Evolutionary conservation across 345 rosid genomes (phyloP).

Genomic region (Aegle marmelos): DNA sequence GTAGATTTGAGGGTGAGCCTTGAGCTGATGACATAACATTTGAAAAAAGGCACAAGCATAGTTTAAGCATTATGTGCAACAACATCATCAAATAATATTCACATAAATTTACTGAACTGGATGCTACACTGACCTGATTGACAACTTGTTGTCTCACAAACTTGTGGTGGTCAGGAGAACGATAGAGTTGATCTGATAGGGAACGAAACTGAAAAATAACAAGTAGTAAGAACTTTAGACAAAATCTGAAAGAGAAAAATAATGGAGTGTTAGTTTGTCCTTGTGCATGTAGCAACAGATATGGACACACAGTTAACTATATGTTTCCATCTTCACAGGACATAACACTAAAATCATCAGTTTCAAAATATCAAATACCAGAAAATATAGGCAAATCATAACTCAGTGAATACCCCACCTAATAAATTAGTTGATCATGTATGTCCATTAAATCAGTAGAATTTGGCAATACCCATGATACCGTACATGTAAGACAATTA

Average conservation of each 20-base stretch:
- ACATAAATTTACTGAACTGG: not conserved
- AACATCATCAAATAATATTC: not conserved
- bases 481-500: not conserved
- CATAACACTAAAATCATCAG: not conserved
- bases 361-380: not conserved
- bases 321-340: not conserved
- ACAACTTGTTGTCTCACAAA: constrained; percentile 69
- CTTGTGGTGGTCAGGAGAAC: constrained; percentile 68
- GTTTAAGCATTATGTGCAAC: not conserved
- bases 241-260: not conserved
- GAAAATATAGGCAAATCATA: not conserved
- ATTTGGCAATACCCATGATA: not conserved
- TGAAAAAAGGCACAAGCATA: not conserved
- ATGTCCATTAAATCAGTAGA: not conserved
- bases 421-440: not conserved
- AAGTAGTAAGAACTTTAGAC: constrained; percentile 8
- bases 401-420: not conserved
- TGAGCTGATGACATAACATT: constrained; percentile 39
- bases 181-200: constrained; percentile 85
- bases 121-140: constrained; percentile 49
- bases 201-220: constrained; percentile 67
- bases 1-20: constrained; percentile 39
- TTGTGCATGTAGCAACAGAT: not conserved
- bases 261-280: not conserved
- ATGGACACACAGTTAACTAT: not conserved